phyloP scores from a whole-genome alignment of 441 rosid species.

The Capsella rubella region DNA sequence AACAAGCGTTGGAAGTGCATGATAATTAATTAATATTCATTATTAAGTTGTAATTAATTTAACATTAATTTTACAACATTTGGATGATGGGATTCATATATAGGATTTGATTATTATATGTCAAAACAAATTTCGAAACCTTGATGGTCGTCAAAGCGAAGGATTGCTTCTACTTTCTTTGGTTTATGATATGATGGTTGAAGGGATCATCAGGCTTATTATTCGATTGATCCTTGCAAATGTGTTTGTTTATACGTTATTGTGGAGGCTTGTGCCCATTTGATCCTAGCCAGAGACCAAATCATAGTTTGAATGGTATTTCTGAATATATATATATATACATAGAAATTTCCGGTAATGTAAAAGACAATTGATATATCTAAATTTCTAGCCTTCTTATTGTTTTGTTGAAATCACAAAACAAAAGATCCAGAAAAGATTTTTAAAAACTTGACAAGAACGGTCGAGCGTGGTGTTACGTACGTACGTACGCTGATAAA shows the following conservation, averaged over 20 bases:
- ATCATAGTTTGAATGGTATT: constrained; percentile 21
- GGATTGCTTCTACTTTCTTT: not conserved
- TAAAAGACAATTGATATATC: not conserved
- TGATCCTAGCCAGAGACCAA: constrained; percentile 6
- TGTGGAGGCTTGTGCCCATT: not conserved
- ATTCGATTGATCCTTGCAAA: not conserved
- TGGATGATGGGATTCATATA: not conserved
- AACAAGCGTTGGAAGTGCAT: constrained; percentile 15
- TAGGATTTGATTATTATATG: constrained; percentile 25
- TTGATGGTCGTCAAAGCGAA: not conserved
- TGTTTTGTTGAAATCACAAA: not conserved
- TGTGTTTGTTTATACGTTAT: constrained; percentile 4
- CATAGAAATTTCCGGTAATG: too few relatives aligned
- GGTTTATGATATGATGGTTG: constrained; percentile 13
- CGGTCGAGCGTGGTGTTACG: not conserved
- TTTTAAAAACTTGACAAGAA: not conserved
- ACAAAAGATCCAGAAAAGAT: not conserved
- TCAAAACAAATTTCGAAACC: not conserved
- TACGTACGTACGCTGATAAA: not conserved
- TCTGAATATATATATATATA: not conserved
- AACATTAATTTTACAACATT: not conserved
- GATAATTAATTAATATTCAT: constrained; percentile 13
- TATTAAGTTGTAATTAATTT: not conserved
- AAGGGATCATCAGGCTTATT: not conserved
- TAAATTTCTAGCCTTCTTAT: not conserved